A percentile compares a stretch with the other conserved stretches of the same genome.
Conservation (phyloP, 2,329 filamentous ascomycete genomes). For the Claviceps purpurea region DNA sequence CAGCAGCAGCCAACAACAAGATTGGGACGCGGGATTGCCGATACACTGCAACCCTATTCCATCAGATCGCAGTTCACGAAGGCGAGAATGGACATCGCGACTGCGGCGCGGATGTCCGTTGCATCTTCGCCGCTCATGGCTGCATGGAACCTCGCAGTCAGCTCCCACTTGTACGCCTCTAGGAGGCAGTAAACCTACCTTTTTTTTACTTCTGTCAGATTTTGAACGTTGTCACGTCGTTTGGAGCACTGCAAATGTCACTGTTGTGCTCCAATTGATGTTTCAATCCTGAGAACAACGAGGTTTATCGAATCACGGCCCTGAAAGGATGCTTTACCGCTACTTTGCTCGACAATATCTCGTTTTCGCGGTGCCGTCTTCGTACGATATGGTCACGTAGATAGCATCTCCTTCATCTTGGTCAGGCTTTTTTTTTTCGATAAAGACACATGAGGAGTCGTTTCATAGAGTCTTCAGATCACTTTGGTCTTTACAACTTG, state of each 20-base stretch:
- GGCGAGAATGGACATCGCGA: not conserved
- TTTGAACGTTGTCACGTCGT: not conserved
- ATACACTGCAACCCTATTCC: not conserved
- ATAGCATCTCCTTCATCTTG: not conserved
- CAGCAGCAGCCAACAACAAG: not conserved
- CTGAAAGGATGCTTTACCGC: conserved; percentile 5
- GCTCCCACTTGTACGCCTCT: not conserved
- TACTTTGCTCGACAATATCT: conserved; percentile 2
- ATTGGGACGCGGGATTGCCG: not conserved
- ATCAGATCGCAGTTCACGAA: not conserved
- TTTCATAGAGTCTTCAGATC: not conserved
- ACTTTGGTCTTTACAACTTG: not conserved
- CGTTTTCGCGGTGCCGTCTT: not conserved
- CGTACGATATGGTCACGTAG: conserved; percentile 1
- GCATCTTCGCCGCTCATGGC: not conserved
- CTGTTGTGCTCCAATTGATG: not conserved
- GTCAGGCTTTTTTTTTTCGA: not conserved
- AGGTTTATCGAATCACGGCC: conserved; percentile 8
- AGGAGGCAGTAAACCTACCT: not conserved
- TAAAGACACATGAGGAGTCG: not conserved
- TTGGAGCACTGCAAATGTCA: not conserved
- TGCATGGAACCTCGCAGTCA: not conserved
- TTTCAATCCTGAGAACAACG: conserved; percentile 11
- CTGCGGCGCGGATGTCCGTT: not conserved
- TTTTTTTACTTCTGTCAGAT: not conserved